Conservation (phyloP, 371 early-diverging fungal genomes). For the Synchytrium microbalum region DNA sequence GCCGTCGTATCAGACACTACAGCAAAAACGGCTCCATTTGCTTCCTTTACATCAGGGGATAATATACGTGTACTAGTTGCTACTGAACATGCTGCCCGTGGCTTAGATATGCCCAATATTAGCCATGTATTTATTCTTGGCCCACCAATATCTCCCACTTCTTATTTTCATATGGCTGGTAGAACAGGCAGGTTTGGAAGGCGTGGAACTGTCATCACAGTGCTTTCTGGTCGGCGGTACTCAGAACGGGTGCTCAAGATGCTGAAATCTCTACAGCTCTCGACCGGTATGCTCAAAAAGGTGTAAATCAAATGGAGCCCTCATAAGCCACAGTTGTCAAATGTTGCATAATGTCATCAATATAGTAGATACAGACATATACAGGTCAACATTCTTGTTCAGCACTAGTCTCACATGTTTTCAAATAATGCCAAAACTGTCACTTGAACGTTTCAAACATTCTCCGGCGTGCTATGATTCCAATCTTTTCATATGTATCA, state of each 20-base stretch:
- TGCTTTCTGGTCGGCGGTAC: slow-evolving; percentile 20
- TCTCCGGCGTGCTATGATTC: no score
- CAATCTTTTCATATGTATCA: no score
- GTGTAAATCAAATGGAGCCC: no score
- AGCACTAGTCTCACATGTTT: no score
- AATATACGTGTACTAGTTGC: slow-evolving; percentile 42
- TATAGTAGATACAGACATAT: no score
- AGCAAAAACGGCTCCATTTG: slow-evolving; percentile 10
- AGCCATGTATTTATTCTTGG: slow-evolving; percentile 80
- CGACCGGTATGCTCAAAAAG: background rate
- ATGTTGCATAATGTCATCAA: no score
- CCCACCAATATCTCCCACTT: slow-evolving; percentile 47
- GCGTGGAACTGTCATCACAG: slow-evolving; percentile 50
- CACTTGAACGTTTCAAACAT: no score
- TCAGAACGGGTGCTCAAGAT: background rate
- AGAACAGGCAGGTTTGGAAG: slow-evolving; percentile 63
- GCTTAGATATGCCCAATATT: slow-evolving; percentile 77
- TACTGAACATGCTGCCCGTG: slow-evolving; percentile 73
- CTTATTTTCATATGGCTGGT: slow-evolving; percentile 81
- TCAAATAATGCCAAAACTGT: no score
- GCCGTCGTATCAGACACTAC: background rate
- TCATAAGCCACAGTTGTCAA: no score
- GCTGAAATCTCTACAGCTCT: background rate
- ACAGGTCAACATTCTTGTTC: no score
- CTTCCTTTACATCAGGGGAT: slow-evolving; percentile 7